Evolutionary conservation across 192 early-diverging fungal genomes (phyloP).

Genomic region (Coemansia asiatica): DNA sequence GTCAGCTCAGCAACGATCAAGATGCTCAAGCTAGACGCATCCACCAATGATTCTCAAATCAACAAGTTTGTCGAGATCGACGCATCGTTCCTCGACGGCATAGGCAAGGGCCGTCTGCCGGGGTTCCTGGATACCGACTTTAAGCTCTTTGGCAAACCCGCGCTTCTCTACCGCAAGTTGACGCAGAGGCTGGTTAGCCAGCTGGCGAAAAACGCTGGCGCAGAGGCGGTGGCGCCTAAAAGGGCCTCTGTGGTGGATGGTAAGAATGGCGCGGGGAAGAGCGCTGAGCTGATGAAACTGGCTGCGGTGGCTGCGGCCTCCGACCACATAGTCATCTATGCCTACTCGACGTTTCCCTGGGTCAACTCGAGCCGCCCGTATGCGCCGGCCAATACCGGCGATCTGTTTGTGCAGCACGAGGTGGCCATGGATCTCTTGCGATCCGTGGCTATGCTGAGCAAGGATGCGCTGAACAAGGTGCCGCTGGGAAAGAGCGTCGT

Average conservation of each 20-base stretch:
- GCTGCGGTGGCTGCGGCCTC: constrained; percentile 33
- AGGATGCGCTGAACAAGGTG: constrained; percentile 28
- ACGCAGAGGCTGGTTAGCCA: constrained; percentile 38
- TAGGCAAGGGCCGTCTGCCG: constrained; percentile 31
- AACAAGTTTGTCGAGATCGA: constrained; percentile 36
- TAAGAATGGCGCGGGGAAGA: constrained; percentile 40
- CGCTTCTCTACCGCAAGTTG: constrained; percentile 41
- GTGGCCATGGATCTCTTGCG: constrained; percentile 26
- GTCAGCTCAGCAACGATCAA: not conserved
- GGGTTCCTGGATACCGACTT: constrained; percentile 41
- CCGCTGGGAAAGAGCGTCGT: constrained; percentile 31
- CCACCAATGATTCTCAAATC: constrained; percentile 13
- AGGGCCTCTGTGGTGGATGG: constrained; percentile 40
- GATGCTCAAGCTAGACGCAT: constrained; percentile 14
- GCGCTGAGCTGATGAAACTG: constrained; percentile 49
- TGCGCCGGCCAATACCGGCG: constrained; percentile 18
- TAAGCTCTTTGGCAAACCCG: constrained; percentile 43
- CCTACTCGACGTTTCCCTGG: constrained; percentile 28
- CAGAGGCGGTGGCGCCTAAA: constrained; percentile 10
- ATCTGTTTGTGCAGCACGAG: constrained; percentile 40
- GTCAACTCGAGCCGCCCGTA: constrained; percentile 54
- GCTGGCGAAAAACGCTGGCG: constrained; percentile 6
- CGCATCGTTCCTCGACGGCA: constrained; percentile 17
- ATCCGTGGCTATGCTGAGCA: constrained; percentile 19
- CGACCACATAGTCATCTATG: constrained; percentile 42